Conservation (phyloP, 2,329 filamentous ascomycete species). For the Orbilia javanica region DNA sequence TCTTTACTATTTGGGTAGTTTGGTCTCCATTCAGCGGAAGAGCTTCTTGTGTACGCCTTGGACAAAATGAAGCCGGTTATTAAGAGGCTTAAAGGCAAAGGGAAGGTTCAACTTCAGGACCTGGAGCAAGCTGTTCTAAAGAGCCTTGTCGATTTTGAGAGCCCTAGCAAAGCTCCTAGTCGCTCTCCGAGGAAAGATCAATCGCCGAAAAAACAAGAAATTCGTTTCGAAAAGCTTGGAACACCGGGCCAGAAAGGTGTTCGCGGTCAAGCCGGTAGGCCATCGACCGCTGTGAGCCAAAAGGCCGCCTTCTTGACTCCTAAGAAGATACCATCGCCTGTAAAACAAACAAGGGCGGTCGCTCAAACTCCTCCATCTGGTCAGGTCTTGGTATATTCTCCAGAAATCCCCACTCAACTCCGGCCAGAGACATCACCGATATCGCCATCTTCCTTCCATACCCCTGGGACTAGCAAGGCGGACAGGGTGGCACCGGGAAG, state of each 20-base stretch:
- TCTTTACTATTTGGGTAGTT: neutral
- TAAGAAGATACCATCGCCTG: neutral
- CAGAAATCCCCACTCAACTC: slow-evolving; percentile 15
- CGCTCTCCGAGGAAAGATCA: neutral
- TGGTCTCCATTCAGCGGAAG: slow-evolving; percentile 15
- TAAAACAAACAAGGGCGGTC: neutral
- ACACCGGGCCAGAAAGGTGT: neutral
- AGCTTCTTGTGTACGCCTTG: slow-evolving; percentile 29
- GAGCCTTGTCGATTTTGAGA: neutral
- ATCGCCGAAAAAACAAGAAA: slow-evolving; percentile 20
- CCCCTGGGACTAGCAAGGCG: neutral
- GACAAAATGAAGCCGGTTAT: slow-evolving; percentile 45
- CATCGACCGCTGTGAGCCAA: neutral
- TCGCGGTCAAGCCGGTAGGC: neutral
- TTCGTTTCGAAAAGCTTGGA: slow-evolving; percentile 25
- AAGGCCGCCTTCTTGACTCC: neutral
- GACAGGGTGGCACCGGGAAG: neutral
- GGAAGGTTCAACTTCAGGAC: slow-evolving; percentile 9
- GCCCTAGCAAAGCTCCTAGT: neutral
- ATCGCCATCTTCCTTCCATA: slow-evolving; percentile 9
- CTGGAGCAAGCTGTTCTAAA: slow-evolving; percentile 32
- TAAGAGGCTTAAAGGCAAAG: slow-evolving; percentile 27
- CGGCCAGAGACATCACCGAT: neutral
- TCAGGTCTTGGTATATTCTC: slow-evolving; percentile 38
- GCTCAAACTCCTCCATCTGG: neutral